These are phyloP conservation scores for Scutellaria baicalensis DNA, from an alignment of 257 asterid genomes.

Conservation along the genomic window DNA sequence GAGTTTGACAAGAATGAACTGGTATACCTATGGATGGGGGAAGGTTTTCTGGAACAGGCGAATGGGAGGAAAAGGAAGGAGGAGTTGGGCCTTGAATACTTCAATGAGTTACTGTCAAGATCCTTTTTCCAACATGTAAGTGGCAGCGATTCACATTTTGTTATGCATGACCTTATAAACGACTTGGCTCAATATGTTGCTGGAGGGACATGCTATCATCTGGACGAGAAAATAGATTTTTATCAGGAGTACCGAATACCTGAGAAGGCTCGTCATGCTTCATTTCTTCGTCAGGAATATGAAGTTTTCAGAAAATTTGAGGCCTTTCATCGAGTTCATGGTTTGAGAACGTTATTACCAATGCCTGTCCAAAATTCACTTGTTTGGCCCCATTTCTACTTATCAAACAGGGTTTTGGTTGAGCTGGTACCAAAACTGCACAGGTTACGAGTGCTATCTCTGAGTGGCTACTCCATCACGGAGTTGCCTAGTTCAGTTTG, in stretches of 20 bases:
- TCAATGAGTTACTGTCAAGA: conserved; percentile 42
- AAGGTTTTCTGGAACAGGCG: conserved; percentile 45
- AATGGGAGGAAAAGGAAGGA: conserved; percentile 26
- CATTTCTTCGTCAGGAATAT: conserved; percentile 33
- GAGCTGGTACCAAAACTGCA: conserved; percentile 36
- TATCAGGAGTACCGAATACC: conserved; percentile 20
- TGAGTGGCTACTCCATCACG: conserved; percentile 44
- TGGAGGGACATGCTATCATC: conserved; percentile 41
- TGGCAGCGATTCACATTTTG: conserved; percentile 26
- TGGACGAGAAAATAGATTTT: conserved; percentile 49
- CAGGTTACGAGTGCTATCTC: conserved; percentile 43
- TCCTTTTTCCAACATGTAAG: conserved; percentile 45
- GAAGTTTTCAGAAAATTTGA: conserved; percentile 33
- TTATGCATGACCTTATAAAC: conserved; percentile 56
- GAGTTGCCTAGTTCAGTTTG: conserved; percentile 43
- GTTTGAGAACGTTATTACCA: conserved; percentile 53
- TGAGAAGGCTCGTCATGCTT: conserved; percentile 31
- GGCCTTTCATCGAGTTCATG: conserved; percentile 22
- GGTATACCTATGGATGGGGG: conserved; percentile 53
- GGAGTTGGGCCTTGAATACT: conserved; percentile 39
- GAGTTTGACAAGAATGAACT: conserved; percentile 48
- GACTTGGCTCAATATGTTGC: conserved; percentile 55
- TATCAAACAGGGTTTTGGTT: conserved; percentile 36
- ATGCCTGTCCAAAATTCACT: conserved; percentile 43
- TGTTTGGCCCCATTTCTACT: conserved; percentile 45